Evolutionary conservation across 2,329 filamentous ascomycete species (phyloP).

Genomic region (Botrytis squamosa): DNA sequence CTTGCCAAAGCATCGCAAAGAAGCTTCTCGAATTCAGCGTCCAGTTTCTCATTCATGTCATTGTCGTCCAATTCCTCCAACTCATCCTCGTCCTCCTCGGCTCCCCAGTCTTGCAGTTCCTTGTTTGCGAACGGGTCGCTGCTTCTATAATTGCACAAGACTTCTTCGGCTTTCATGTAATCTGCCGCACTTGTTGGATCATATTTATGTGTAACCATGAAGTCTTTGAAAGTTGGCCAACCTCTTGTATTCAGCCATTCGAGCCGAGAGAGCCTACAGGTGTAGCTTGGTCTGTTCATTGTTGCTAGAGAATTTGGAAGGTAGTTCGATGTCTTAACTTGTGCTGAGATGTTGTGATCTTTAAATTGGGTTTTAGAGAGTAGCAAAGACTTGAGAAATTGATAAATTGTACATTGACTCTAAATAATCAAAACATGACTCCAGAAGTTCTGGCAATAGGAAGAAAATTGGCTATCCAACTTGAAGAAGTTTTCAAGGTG

Average conservation of each 20-base stretch:
- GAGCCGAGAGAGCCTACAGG: not conserved
- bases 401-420: no score
- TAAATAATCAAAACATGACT: not conserved
- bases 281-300: not conserved
- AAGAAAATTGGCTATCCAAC: not conserved
- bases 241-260: conserved; percentile 9
- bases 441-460: no score
- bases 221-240: not conserved
- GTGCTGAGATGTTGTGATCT: not conserved
- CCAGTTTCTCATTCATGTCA: no score
- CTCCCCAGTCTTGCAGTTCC: not conserved
- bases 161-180: conserved; percentile 1
- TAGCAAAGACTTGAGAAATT: no score
- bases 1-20: not conserved
- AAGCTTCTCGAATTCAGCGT: not conserved
- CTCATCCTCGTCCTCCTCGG: not conserved
- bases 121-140: conserved; percentile 6
- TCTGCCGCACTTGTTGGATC: not conserved
- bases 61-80: not conserved
- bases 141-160: not conserved
- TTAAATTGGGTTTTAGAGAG: not conserved
- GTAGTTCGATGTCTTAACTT: not conserved
- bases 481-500: not conserved
- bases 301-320: not conserved
- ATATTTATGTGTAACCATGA: not conserved